Evolutionary conservation across 345 rosid species (phyloP).

Genomic region (Acer yangbiense): DNA sequence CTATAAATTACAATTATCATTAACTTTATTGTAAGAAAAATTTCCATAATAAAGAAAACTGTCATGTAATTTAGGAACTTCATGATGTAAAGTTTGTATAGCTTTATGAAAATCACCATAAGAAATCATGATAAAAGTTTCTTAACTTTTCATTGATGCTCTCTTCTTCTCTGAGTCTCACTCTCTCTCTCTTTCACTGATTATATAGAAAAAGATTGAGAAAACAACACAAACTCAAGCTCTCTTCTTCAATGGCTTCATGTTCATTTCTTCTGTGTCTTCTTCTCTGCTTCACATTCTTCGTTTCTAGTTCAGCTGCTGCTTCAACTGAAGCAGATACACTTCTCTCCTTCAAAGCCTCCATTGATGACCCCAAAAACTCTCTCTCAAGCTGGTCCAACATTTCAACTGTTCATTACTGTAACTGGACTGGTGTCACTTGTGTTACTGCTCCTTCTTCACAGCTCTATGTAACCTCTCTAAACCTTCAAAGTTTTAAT

Average conservation of each 20-base stretch:
- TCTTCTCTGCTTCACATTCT: slow-evolving; percentile 41
- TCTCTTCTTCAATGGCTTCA: slow-evolving; percentile 59
- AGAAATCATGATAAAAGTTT: slow-evolving; percentile 7
- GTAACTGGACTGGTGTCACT: slow-evolving; percentile 89
- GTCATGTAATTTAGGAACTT: slow-evolving; percentile 5
- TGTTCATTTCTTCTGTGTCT: slow-evolving; percentile 34
- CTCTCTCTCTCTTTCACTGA: neutral
- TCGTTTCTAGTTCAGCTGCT: slow-evolving; percentile 26
- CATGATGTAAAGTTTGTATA: neutral
- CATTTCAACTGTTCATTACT: slow-evolving; percentile 53
- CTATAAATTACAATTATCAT: neutral
- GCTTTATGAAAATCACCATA: neutral
- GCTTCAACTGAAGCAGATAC: slow-evolving; percentile 59
- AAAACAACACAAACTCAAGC: slow-evolving; percentile 22
- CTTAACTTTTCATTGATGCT: slow-evolving; percentile 5
- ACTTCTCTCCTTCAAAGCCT: slow-evolving; percentile 76
- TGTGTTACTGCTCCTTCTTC: slow-evolving; percentile 49
- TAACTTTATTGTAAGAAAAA: neutral
- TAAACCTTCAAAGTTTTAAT: slow-evolving; percentile 76
- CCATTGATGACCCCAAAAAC: slow-evolving; percentile 67
- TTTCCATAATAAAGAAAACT: neutral
- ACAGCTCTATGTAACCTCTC: slow-evolving; percentile 53
- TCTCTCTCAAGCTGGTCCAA: slow-evolving; percentile 77
- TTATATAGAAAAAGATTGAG: slow-evolving; percentile 19
- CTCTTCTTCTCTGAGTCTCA: neutral